Evolutionary conservation across 1,139 yeast species (phyloP), one percentile per base, ranked within the genome.

Genomic region (Pichia sp.): DNA sequence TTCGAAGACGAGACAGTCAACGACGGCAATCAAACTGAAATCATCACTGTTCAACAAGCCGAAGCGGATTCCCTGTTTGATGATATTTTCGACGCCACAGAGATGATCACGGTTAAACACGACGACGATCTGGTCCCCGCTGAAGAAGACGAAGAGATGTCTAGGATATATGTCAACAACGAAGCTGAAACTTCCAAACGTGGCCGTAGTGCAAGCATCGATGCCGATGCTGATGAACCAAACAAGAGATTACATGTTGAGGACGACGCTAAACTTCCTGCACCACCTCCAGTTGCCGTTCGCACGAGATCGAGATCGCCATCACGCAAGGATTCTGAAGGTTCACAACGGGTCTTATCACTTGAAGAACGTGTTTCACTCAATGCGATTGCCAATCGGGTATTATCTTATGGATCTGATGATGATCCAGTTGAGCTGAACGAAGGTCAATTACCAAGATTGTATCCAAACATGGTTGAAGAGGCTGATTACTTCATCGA

Each of bases 261-360:
- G n/a, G n/a, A n/a, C 11, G 42, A 42, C 12, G 19, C 45, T 3
- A 48, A 46, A 20, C 43, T 47, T 3, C 18, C 30, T 14, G 48
- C 45, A 2, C 50, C 45, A 3, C 48, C 53, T 17, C 55, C 55
- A 4, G 53, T 52, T 21, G 54, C 57, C 8, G 54, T 51, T 3
- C 53, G 57, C 31, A 53, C 58, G 2, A 48, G 65, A 31, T 53
- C 62, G 3, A 47, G 56, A 19, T 59, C 65, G n/a, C 63, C 62
- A 19, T 52, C 55, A 14, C 48, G 63, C 34, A 55, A 52, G 32
- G 53, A 54, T 28, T 45, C 50, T 12, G 55, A 58, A 5, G 51
- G 52, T 30, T 43, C 58, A 15, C 57, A 52, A 3, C 54, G 56
- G 4, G 48, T 41, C 7, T 27, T 58, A 18, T 47, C 49, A 14